Base-by-base conservation (phyloP, 176 grass and related monocot species). In the Carex littledalei region DNA sequence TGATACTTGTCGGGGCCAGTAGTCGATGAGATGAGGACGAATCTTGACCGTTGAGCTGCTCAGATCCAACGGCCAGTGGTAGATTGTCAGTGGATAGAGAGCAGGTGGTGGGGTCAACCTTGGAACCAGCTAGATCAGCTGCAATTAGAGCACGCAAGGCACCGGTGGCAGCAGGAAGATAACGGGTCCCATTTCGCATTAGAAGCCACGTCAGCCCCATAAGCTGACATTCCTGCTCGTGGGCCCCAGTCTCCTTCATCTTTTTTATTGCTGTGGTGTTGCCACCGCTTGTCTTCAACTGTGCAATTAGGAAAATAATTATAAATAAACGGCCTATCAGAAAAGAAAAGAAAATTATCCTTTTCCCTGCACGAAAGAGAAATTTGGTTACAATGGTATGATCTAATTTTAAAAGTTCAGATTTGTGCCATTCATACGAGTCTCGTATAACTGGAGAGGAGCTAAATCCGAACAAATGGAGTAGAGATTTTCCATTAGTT, bases 141-240 rank as follows among this genome's bases (percentile, higher is more conserved):
- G 90, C 88, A 85, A 99, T 99, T 81, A 95, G 71, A 41, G 88
- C 89, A 82, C 80, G 89, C 91, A 99, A 86, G 47, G 92, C 91
- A 58, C 88, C 80, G 8, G 96, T 88, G 67, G 75, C 85, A 26
- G 93, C 54, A 2, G 80, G 58, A 60, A 92, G 88, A 88, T 99
- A 99, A 1, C 68, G 88, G 80, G 91, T 95, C 65, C 90, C 88
- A 84, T 99, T 99, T 56, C 67, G 85, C 84, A 71, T 83, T 61
- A 99, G 85, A 41, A 99, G 91, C 97, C 97, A 99, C 47, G 89
- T 99, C 84, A 99, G 60, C 18, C 93, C 97, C 97, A 94, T 94
- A 18, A 99, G 76, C 85, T 99, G 87, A 86, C 97, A 99, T 67
- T 99, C 97, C 55, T 86, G 88, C 80, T 89, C 85, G 59, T 78